Percentiles rank a stretch among this genome's conserved stretches.
phyloP scores from a whole-genome alignment of 2,329 filamentous ascomycete genomes.

The Fusarium austroafricanum region DNA sequence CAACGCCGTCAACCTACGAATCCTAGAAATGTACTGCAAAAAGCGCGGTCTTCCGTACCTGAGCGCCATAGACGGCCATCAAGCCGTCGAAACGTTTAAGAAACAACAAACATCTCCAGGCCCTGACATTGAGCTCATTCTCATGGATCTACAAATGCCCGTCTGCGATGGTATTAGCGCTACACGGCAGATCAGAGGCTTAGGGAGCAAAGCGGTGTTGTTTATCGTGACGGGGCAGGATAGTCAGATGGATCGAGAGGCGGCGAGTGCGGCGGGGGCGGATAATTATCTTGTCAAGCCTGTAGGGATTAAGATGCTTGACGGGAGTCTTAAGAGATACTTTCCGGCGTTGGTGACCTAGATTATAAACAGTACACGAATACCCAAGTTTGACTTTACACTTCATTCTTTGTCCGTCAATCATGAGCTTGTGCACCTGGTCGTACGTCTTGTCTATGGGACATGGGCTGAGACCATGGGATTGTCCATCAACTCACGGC shows the following conservation, averaged over 20 bases:
- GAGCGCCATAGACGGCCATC: slow-evolving; percentile 56
- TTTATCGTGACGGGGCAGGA: slow-evolving; percentile 49
- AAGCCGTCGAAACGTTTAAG: slow-evolving; percentile 54
- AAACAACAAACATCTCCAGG: slow-evolving; percentile 30
- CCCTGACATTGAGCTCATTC: slow-evolving; percentile 36
- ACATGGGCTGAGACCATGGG: too few relatives aligned
- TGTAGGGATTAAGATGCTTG: slow-evolving; percentile 38
- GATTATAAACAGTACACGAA: slow-evolving; percentile 7
- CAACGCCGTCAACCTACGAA: slow-evolving; percentile 61
- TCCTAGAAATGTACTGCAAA: slow-evolving; percentile 60
- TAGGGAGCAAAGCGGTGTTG: slow-evolving; percentile 34
- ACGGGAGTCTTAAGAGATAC: slow-evolving; percentile 24
- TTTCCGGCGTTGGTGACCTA: slow-evolving; percentile 28
- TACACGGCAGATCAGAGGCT: slow-evolving; percentile 40
- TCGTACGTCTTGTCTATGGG: too few relatives aligned
- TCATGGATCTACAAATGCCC: slow-evolving; percentile 49
- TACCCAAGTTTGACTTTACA: background rate
- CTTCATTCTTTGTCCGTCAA: too few relatives aligned
- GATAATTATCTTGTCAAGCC: slow-evolving; percentile 45
- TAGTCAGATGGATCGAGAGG: slow-evolving; percentile 32
- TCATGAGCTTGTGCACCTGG: too few relatives aligned
- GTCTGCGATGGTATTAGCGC: slow-evolving; percentile 47
- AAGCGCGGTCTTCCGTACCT: slow-evolving; percentile 56
- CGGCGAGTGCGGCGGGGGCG: slow-evolving; percentile 36
- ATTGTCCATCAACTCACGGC: background rate